Evolutionary conservation across 148 eudicot species (phyloP).

Genomic region (Hydrangea macrophylla): DNA sequence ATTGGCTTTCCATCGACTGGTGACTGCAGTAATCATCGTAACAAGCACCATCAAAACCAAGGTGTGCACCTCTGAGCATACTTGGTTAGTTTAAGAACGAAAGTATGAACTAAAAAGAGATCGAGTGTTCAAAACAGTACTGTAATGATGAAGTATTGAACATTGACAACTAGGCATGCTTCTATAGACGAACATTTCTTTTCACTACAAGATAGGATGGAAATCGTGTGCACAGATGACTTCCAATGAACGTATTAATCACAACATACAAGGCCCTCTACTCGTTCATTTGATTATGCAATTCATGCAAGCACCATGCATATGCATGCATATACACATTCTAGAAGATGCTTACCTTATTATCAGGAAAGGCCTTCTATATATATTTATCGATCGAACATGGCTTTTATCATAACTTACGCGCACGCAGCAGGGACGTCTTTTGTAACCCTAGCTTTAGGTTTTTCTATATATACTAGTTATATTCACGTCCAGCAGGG

Average conservation of each 20-base stretch:
- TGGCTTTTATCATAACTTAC: too few relatives aligned
- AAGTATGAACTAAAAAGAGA: background rate
- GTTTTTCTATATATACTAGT: too few relatives aligned
- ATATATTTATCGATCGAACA: too few relatives aligned
- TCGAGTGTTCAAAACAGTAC: background rate
- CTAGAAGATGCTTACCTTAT: too few relatives aligned
- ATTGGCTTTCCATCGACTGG: constrained; percentile 92
- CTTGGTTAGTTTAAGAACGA: background rate
- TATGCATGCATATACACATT: too few relatives aligned
- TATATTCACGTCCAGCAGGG: too few relatives aligned
- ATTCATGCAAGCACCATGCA: background rate
- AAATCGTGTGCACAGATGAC: background rate
- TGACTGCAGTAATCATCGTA: constrained; percentile 46
- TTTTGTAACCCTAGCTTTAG: too few relatives aligned
- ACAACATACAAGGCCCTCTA: background rate
- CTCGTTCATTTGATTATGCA: background rate
- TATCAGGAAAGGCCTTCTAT: too few relatives aligned
- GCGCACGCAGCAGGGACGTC: too few relatives aligned
- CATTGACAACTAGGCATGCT: background rate
- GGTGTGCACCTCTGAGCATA: constrained; percentile 5
- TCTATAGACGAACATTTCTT: background rate
- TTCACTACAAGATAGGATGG: background rate
- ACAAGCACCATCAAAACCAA: constrained; percentile 2
- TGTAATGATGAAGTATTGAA: background rate
- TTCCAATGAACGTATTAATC: background rate